Evolutionary conservation across 2,329 filamentous ascomycete genomes (phyloP).

Genomic region (Hymenoscyphus repandus): DNA sequence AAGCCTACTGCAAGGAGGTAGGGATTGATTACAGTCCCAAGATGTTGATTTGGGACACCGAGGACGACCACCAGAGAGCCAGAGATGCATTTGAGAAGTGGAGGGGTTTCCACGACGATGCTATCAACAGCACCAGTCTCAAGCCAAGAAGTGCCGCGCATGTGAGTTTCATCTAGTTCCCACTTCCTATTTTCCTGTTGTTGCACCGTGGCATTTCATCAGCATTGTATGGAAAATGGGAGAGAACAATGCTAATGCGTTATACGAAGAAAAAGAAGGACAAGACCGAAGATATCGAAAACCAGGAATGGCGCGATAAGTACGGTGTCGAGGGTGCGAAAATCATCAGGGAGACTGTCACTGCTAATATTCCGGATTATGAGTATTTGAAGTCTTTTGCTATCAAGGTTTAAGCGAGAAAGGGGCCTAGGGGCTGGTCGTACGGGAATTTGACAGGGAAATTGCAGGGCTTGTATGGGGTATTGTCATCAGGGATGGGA

Average conservation of each 20-base stretch:
- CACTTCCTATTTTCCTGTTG: not conserved
- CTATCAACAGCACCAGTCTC: slow-evolving; percentile 74
- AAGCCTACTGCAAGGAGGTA: slow-evolving; percentile 75
- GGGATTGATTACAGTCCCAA: slow-evolving; percentile 68
- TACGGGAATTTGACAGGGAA: not conserved
- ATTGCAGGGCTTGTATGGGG: not conserved
- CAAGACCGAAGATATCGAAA: slow-evolving; percentile 60
- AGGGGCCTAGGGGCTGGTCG: not conserved
- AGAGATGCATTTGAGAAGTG: slow-evolving; percentile 86
- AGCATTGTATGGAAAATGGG: too few relatives aligned
- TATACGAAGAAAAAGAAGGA: slow-evolving; percentile 45
- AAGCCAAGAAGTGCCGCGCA: slow-evolving; percentile 62
- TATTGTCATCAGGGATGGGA: not conserved
- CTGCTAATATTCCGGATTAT: slow-evolving; percentile 68
- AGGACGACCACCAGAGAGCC: slow-evolving; percentile 65
- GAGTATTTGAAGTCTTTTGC: slow-evolving; percentile 78
- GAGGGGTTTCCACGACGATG: slow-evolving; percentile 95
- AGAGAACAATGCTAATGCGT: not conserved
- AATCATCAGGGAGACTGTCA: slow-evolving; percentile 64
- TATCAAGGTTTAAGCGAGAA: slow-evolving; percentile 45
- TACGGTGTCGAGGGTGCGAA: slow-evolving; percentile 67
- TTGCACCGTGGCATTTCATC: too few relatives aligned
- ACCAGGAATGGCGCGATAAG: slow-evolving; percentile 68
- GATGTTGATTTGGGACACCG: slow-evolving; percentile 82
- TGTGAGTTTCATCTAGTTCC: slow-evolving; percentile 46